A percentile compares a stretch with the other conserved stretches of the same genome.
These are phyloP conservation scores for Plasmodium knowlesi DNA, from an alignment of 169 alveolate species.

Conservation along the genomic window DNA sequence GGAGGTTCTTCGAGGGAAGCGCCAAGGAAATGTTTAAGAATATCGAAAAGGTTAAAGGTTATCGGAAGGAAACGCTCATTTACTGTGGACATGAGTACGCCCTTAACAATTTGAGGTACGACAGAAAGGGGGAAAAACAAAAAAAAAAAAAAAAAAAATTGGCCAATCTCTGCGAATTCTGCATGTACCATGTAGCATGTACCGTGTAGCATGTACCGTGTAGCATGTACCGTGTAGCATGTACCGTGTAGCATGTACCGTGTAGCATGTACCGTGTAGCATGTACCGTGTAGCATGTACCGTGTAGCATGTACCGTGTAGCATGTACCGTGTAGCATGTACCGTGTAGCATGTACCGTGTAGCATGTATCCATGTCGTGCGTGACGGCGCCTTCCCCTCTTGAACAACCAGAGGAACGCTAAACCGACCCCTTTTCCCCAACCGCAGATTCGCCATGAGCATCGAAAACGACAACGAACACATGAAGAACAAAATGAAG, in stretches of 20 bases:
- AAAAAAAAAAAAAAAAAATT: neutral
- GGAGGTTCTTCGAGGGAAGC: conserved; percentile 95
- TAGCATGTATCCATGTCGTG: neutral
- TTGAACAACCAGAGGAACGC: neutral
- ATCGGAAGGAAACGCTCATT: conserved; percentile 90
- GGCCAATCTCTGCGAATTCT: neutral
- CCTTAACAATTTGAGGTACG: conserved; percentile 83
- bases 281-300: neutral
- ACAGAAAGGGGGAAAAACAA: neutral
- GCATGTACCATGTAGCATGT: neutral
- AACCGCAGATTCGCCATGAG: conserved; percentile 35
- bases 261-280: neutral
- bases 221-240: neutral
- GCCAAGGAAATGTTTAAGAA: conserved; percentile 89
- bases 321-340: neutral
- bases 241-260: neutral
- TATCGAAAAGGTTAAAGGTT: conserved; percentile 65
- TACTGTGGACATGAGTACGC: conserved; percentile 97
- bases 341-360: neutral
- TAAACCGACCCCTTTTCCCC: too few species aligned
- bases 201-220: neutral
- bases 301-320: neutral
- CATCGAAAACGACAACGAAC: conserved; percentile 62
- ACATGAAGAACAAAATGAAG: conserved; percentile 41
- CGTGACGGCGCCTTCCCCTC: neutral